Percentiles rank a stretch among this genome's conserved stretches.
Conservation (phyloP, 352 stramenopile species). For the Pythium phragmiticola region DNA sequence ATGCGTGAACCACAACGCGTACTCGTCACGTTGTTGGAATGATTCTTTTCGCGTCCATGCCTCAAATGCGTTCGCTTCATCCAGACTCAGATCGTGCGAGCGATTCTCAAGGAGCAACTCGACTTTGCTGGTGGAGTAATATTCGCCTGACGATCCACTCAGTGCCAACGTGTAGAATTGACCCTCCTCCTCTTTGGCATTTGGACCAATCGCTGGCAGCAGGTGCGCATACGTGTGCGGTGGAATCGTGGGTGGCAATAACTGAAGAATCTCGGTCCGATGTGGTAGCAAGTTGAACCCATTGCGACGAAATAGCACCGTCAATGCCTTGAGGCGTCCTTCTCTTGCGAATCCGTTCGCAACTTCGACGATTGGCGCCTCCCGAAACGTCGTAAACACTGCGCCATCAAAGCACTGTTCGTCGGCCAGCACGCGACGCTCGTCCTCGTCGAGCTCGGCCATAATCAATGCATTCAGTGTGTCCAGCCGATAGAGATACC, state of each 20-base stretch:
- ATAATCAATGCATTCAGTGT: slow-evolving; percentile 24
- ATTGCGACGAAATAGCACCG: slow-evolving; percentile 48
- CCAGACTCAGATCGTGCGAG: slow-evolving; percentile 37
- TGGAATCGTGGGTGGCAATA: slow-evolving; percentile 37
- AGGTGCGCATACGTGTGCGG: slow-evolving; percentile 45
- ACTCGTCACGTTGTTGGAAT: slow-evolving; percentile 33
- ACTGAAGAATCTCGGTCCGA: slow-evolving; percentile 47
- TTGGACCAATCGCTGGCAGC: slow-evolving; percentile 39
- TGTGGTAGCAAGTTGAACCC: slow-evolving; percentile 50
- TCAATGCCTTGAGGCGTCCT: slow-evolving; percentile 43
- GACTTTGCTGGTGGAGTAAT: slow-evolving; percentile 20
- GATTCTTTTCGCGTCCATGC: slow-evolving; percentile 20
- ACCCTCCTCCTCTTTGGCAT: slow-evolving; percentile 27
- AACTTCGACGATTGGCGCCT: slow-evolving; percentile 33
- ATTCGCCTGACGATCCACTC: slow-evolving; percentile 3
- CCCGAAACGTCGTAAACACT: slow-evolving; percentile 34
- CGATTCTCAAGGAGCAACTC: slow-evolving; percentile 39
- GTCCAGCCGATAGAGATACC: slow-evolving; percentile 29
- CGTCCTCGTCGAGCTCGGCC: slow-evolving; percentile 19
- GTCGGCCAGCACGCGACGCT: slow-evolving; percentile 8
- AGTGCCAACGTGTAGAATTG: slow-evolving; percentile 45
- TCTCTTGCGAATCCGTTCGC: slow-evolving; percentile 50
- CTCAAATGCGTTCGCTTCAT: slow-evolving; percentile 46
- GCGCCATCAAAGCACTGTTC: slow-evolving; percentile 47
- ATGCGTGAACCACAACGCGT: slow-evolving; percentile 46